phyloP scores from a whole-genome alignment of 257 asterid genomes.

The Thymus mandschuricus region DNA sequence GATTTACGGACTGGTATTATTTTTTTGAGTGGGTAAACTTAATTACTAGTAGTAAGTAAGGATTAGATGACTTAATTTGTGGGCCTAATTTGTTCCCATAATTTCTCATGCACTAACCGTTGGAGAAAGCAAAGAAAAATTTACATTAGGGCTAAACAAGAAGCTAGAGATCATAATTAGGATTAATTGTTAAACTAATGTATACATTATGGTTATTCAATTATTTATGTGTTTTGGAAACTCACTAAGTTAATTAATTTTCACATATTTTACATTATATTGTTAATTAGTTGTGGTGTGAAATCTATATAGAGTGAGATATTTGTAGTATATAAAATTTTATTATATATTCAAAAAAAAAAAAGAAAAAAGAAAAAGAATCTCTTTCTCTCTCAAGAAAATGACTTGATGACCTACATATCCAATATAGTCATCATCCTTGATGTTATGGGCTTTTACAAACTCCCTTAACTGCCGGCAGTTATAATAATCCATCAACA shows the following conservation, averaged over 20 bases:
- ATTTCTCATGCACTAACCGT: not conserved
- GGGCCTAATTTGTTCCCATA: conserved; percentile 22
- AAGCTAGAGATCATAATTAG: not conserved
- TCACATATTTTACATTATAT: too few relatives aligned
- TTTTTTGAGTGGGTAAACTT: not conserved
- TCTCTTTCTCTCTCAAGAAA: too few relatives aligned
- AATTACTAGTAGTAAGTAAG: not conserved
- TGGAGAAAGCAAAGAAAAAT: conserved; percentile 4
- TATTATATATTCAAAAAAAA: too few relatives aligned
- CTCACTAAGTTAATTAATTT: too few relatives aligned
- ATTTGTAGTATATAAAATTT: too few relatives aligned
- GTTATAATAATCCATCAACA: conserved; percentile 12
- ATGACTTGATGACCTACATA: too few relatives aligned
- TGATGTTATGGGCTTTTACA: not conserved
- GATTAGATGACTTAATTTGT: not conserved
- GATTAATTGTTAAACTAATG: not conserved
- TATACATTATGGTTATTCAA: too few relatives aligned
- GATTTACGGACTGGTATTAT: not conserved
- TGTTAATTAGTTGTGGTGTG: too few relatives aligned
- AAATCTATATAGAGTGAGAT: too few relatives aligned
- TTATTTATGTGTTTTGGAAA: too few relatives aligned
- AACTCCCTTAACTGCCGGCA: conserved; percentile 13
- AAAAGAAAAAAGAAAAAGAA: too few relatives aligned
- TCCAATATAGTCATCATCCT: not conserved
- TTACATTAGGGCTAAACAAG: not conserved